A percentile compares a stretch with the other conserved stretches of the same genome.
Conservation (phyloP, 2,329 filamentous ascomycete species). For the Arthrobotrys conoides region DNA sequence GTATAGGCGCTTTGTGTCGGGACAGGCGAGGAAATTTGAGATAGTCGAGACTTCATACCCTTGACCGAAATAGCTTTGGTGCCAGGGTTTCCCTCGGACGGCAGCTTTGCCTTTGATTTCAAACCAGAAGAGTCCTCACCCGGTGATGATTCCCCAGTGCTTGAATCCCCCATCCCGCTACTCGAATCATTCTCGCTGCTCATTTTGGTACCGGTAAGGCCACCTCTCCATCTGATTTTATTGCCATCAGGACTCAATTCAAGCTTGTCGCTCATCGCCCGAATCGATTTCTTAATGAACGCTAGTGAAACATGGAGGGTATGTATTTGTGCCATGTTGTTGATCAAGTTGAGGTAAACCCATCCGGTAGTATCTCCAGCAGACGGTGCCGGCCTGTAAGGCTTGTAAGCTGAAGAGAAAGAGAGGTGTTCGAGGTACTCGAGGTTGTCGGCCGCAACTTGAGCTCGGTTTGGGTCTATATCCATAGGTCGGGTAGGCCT, state of each 20-base stretch:
- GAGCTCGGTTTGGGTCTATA: constrained; percentile 82
- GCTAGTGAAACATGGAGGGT: constrained; percentile 85
- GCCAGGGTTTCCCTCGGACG: constrained; percentile 66
- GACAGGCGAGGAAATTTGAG: constrained; percentile 37
- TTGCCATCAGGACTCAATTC: constrained; percentile 83
- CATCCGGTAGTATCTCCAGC: constrained; percentile 79
- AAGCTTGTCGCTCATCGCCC: constrained; percentile 79
- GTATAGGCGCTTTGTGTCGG: constrained; percentile 17
- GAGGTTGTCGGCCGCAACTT: constrained; percentile 82
- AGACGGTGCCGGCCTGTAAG: constrained; percentile 72
- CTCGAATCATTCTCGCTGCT: constrained; percentile 75
- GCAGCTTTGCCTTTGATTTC: constrained; percentile 66
- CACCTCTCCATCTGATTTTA: constrained; percentile 84
- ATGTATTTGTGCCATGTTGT: constrained; percentile 86
- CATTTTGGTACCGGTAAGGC: constrained; percentile 75
- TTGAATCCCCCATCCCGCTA: constrained; percentile 67
- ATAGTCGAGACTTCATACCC: constrained; percentile 47
- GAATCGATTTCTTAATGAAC: constrained; percentile 81
- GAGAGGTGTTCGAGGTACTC: constrained; percentile 83
- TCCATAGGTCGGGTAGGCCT: constrained; percentile 82
- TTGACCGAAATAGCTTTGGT: constrained; percentile 65
- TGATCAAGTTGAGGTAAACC: constrained; percentile 85
- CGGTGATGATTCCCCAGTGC: constrained; percentile 68
- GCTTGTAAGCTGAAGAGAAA: constrained; percentile 74
- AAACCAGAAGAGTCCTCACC: constrained; percentile 68